These are phyloP conservation scores for Eutrema yunnanense DNA, from an alignment of 345 rosid species.

Conservation along the genomic window DNA sequence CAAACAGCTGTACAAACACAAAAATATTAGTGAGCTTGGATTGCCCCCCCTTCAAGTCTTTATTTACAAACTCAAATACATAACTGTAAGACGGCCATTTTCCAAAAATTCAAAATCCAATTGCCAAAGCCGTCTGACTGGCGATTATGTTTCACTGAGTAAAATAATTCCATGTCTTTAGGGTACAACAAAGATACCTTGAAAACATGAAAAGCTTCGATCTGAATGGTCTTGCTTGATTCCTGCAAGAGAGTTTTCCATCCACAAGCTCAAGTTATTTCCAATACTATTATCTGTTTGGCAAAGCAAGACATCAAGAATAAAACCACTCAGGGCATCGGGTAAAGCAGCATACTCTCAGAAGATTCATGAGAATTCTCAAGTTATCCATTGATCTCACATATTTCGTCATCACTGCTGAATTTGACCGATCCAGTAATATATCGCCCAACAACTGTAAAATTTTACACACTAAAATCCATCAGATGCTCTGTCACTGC, in stretches of 20 bases:
- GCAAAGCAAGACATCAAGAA: background rate
- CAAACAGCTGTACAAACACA: slow-evolving; percentile 49
- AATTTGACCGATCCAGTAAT: slow-evolving; percentile 77
- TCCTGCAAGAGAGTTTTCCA: slow-evolving; percentile 43
- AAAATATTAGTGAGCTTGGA: background rate
- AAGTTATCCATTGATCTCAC: slow-evolving; percentile 87
- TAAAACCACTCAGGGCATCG: background rate
- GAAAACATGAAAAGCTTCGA: slow-evolving; percentile 95
- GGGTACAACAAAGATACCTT: slow-evolving; percentile 43
- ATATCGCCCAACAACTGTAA: slow-evolving; percentile 76
- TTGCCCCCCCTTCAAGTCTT: background rate
- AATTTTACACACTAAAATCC: slow-evolving; percentile 2
- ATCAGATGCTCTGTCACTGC: background rate
- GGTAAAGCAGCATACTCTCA: slow-evolving; percentile 47
- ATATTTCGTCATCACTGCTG: slow-evolving; percentile 68
- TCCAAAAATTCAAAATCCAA: background rate
- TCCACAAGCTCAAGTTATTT: background rate
- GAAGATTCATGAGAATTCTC: slow-evolving; percentile 92
- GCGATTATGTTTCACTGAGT: background rate
- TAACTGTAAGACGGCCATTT: background rate
- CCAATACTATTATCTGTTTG: background rate
- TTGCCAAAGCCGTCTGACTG: background rate
- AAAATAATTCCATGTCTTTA: background rate
- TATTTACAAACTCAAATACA: background rate
- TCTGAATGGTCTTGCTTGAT: slow-evolving; percentile 89